Base-by-base conservation (phyloP, 2,329 filamentous ascomycete species). In the Sarocladium kiliense region DNA sequence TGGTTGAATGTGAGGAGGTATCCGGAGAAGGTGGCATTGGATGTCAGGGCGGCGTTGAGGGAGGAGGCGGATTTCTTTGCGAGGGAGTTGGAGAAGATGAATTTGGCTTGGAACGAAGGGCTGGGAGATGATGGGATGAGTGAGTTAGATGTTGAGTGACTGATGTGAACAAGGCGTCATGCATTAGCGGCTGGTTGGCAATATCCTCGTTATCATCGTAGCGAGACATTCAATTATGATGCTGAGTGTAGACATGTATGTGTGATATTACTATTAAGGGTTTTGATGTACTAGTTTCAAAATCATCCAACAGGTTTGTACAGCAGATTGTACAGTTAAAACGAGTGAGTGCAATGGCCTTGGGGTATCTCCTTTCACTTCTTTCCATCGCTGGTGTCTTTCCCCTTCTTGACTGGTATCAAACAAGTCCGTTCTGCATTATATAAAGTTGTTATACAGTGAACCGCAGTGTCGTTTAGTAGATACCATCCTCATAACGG, bases 1-100 rank as follows among this genome's bases (percentile, higher is more conserved):
- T 99, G 94, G 91, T 90, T 89, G 76, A 96, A 97, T 69, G 76
- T 96, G 63, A 82, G 89, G 56, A 74, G 84, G 59, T 97, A 95
- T 65, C 88, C 89, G 19, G 88, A 91, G 57, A 82, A 86, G 56
- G 89, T 96, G 80, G 85, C 78, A 32, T 69, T 74, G 12, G 81
- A 80, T 56, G 73, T 81, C 51, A 66, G 80, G 16, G 75, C 78
- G 10, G 78, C 86, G 44, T 74, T 88, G 67, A 79, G 83, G 53
- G 86, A 89, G 65, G 87, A 91, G 69, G 81, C 87, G 59, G 88
- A 92, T 65, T 93, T 93, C 67, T 93, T 93, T 66, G 80, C 83
- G 36, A 77, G 87, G 25, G 89, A 93, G 71, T 73, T 93, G 53
- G 88, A 92, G 66, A 88, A 84, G 67, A 77, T 89, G 68, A 87